A percentile compares a stretch with the other conserved stretches of the same genome.
These are phyloP conservation scores for Wickerhamiella hasegawae DNA, from an alignment of 805 yeast genomes.

Conservation along the genomic window DNA sequence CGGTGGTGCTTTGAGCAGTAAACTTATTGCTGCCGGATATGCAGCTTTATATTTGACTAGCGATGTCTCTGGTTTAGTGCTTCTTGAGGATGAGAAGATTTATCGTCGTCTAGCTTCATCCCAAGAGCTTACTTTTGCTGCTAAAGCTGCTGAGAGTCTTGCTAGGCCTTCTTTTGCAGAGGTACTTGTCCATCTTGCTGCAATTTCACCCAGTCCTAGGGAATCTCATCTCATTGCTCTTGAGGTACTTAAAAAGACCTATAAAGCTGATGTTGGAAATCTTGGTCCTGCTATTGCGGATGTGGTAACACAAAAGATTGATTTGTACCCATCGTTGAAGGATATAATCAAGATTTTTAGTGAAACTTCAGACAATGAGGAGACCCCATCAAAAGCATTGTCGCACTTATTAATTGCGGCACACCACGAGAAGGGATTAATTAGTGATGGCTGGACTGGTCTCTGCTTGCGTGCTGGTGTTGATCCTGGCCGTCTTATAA, in stretches of 20 bases:
- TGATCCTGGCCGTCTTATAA: conserved; percentile 50
- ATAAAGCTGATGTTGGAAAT: conserved; percentile 3
- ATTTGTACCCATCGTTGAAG: neutral
- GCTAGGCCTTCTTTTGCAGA: conserved; percentile 1
- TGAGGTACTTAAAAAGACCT: neutral
- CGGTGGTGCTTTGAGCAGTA: conserved; percentile 8
- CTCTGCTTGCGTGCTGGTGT: conserved; percentile 39
- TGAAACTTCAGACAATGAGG: neutral
- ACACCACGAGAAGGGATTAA: conserved; percentile 27
- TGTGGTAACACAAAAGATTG: conserved; percentile 2
- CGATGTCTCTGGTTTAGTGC: conserved; percentile 2
- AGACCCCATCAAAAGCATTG: conserved; percentile 12
- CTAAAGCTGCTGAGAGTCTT: conserved; percentile 3
- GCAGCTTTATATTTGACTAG: conserved; percentile 25
- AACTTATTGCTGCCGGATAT: conserved; percentile 36
- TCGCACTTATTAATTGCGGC: conserved; percentile 27
- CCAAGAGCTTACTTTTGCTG: conserved; percentile 8
- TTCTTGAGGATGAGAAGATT: conserved; percentile 9
- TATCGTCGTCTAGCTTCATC: conserved; percentile 9
- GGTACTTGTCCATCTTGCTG: conserved; percentile 1
- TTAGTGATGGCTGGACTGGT: conserved; percentile 60
- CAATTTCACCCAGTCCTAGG: neutral
- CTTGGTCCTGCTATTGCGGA: conserved; percentile 3
- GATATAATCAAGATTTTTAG: neutral
- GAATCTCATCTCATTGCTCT: neutral